These are phyloP conservation scores for Pyrrhoderma lamaoense DNA, from an alignment of 1,284 basidiomycete genomes.

Conservation along the genomic window DNA sequence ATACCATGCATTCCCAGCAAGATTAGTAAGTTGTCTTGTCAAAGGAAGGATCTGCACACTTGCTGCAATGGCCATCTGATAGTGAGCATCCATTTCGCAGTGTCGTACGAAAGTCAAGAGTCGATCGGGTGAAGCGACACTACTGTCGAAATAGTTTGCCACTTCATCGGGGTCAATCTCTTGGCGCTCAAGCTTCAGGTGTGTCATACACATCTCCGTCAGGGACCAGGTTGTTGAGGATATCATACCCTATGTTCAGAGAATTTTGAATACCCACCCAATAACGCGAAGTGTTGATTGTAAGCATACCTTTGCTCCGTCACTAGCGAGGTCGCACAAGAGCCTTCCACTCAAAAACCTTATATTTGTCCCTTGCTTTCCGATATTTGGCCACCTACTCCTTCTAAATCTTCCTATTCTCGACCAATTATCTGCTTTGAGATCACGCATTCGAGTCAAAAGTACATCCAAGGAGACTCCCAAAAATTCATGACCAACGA, in stretches of 20 bases:
- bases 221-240: constrained; percentile 95
- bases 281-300: constrained; percentile 16
- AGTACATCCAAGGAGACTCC: constrained; percentile 91
- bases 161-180: constrained; percentile 97
- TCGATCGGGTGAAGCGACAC: constrained; percentile 69
- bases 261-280: not conserved
- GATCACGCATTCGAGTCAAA: constrained; percentile 85
- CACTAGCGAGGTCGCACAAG: constrained; percentile 89
- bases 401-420: constrained; percentile 89
- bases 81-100: constrained; percentile 90
- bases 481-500: constrained; percentile 92
- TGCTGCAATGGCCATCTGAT: constrained; percentile 90
- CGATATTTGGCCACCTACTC: constrained; percentile 75
- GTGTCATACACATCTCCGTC: constrained; percentile 92
- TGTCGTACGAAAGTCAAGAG: constrained; percentile 87
- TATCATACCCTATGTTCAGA: constrained; percentile 71
- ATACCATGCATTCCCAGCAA: constrained; percentile 97
- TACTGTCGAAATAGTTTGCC: constrained; percentile 83
- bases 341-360: constrained; percentile 82
- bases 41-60: constrained; percentile 88
- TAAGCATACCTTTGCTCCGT: constrained; percentile 75
- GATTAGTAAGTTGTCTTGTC: constrained; percentile 90
- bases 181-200: constrained; percentile 79
- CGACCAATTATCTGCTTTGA: constrained; percentile 90
- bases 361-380: constrained; percentile 80